Evolutionary conservation across 345 rosid species (phyloP), one percentile per base, ranked within the genome.

Genomic region (Ceriops zippeliana): DNA sequence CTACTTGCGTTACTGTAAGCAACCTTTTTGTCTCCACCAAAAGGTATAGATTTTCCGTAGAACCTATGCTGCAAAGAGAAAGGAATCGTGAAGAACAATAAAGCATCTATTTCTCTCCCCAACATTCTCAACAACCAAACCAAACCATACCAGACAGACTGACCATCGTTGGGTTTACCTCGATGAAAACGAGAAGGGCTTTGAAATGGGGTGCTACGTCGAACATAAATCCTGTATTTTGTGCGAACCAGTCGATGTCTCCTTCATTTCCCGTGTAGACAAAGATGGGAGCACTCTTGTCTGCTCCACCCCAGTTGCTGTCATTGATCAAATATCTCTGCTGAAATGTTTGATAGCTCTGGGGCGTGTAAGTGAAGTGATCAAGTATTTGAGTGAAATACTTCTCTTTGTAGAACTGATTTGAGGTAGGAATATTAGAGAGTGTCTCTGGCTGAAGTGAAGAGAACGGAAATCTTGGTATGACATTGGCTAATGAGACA

Each of bases 191-290:
- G 20, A 83, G 77, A 73, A 83, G 89, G 65, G 92, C 89, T 17
- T 82, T 66, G 76, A 87, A 85, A 7, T 30, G 49, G 0, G 88
- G 88, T 0, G 89, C 89, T 19, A n/a, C 65, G 17, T 85, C 88
- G 53, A 68, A 79, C 85, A 87, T 72, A 72, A 87, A 85, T 2
- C 92, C 88, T 0, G 86, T 84, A 69, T 85, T 87, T 13, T 84
- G 83, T 0, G 89, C 79, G 52, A 85, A 85, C 89, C 89, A 85
- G 51, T 87, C 89, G 42, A 87, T 84, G 2, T 78, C 79, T 9
- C 88, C 89, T 84, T 85, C 89, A 38, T 85, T 87, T 30, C 89
- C 88, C 0, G 85, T 82, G 73, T 87, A 87, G 28, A 87, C 78
- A 56, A 87, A 85, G 59, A 87, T 85, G 6, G 92, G 86, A 57